phyloP scores from a whole-genome alignment of 805 yeast genomes.

The Candida peoriensis region DNA sequence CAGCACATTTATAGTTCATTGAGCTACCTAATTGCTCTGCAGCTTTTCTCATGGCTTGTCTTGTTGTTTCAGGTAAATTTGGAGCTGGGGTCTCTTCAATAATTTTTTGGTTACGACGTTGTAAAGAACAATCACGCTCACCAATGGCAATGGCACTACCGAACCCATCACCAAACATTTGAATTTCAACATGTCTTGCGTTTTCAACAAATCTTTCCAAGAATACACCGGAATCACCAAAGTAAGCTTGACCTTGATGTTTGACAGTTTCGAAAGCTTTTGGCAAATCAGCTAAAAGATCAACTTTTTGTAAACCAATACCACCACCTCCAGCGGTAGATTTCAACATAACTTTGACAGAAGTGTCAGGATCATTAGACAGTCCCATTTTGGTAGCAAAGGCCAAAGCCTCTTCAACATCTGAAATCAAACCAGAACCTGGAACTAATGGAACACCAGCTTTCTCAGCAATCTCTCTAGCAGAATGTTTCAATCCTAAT shows the following conservation, averaged over 20 bases:
- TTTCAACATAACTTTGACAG: slow-evolving; percentile 91
- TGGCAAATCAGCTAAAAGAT: slow-evolving; percentile 72
- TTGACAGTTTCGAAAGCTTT: slow-evolving; percentile 85
- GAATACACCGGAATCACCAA: slow-evolving; percentile 94
- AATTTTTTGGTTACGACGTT: slow-evolving; percentile 93
- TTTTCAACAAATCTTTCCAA: slow-evolving; percentile 91
- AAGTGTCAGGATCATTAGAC: slow-evolving; percentile 29
- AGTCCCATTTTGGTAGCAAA: slow-evolving; percentile 64
- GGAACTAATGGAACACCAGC: slow-evolving; percentile 98
- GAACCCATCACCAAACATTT: slow-evolving; percentile 92
- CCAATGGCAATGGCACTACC: slow-evolving; percentile 94
- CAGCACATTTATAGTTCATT: slow-evolving; percentile 93
- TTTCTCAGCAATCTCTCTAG: slow-evolving; percentile 83
- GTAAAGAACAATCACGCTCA: slow-evolving; percentile 96
- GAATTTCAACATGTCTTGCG: slow-evolving; percentile 95
- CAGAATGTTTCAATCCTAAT: slow-evolving; percentile 93
- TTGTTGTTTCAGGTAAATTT: slow-evolving; percentile 74
- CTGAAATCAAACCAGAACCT: slow-evolving; percentile 81
- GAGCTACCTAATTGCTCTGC: slow-evolving; percentile 78
- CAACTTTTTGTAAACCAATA: slow-evolving; percentile 93
- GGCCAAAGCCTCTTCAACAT: slow-evolving; percentile 67
- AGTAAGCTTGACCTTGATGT: slow-evolving; percentile 89
- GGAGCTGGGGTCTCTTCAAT: slow-evolving; percentile 99
- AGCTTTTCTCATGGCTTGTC: slow-evolving; percentile 70
- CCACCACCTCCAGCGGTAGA: slow-evolving; percentile 99